These are phyloP conservation scores for Xylaria castorea DNA, from an alignment of 495 filamentous ascomycete species.

Conservation along the genomic window DNA sequence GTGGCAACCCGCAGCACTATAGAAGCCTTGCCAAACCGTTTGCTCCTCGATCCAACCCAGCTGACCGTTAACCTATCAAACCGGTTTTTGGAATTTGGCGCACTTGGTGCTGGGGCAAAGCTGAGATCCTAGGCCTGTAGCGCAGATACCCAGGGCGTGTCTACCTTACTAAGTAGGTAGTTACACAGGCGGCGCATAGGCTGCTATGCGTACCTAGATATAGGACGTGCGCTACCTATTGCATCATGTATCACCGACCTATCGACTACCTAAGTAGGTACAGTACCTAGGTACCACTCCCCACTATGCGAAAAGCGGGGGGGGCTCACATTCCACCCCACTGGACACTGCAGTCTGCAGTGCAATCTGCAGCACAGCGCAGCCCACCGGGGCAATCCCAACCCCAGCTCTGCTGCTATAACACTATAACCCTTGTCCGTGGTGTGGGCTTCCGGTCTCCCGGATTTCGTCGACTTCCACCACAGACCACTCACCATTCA, in stretches of 20 bases:
- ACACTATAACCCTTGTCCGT: conserved; percentile 36
- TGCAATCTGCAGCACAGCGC: conserved; percentile 5
- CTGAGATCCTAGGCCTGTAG: background rate
- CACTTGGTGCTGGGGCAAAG: background rate
- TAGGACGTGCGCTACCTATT: background rate
- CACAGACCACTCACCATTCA: background rate
- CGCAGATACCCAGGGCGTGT: background rate
- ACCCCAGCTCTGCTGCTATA: conserved; percentile 29
- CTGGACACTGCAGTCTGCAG: background rate
- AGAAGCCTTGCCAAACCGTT: conserved; percentile 8
- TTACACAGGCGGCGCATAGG: too few relatives aligned
- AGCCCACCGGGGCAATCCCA: background rate
- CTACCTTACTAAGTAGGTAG: background rate
- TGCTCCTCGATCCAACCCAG: background rate
- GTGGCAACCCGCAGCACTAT: background rate
- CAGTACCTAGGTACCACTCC: background rate
- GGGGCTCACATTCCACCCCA: background rate
- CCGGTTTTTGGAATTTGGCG: background rate
- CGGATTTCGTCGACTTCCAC: conserved; percentile 35
- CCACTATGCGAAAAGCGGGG: conserved; percentile 13
- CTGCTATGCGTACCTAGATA: too few relatives aligned
- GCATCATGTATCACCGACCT: background rate
- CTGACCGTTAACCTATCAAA: conserved; percentile 12
- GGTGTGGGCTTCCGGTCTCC: conserved; percentile 39
- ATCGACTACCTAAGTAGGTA: background rate